Evolutionary conservation across 2,329 filamentous ascomycete genomes (phyloP).

Genomic region (Cladobotryum mycophilum): DNA sequence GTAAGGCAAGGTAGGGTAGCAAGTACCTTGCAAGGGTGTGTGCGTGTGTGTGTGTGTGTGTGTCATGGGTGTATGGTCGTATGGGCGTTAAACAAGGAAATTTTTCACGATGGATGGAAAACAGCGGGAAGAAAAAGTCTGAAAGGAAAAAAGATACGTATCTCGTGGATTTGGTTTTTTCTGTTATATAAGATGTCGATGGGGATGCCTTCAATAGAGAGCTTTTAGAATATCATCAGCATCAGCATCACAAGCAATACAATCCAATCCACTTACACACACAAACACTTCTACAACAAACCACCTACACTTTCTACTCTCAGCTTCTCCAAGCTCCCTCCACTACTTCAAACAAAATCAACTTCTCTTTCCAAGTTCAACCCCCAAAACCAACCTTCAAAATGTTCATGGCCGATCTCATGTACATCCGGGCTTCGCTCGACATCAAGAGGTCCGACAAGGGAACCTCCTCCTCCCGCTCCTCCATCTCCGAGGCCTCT

Average conservation of each 20-base stretch:
- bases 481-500: conserved; percentile 7
- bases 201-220: too few relatives aligned
- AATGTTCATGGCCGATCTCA: conserved; percentile 26
- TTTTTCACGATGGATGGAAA: too few relatives aligned
- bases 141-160: too few relatives aligned
- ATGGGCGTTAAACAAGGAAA: not conserved
- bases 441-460: not conserved
- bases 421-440: conserved; percentile 16
- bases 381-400: not conserved
- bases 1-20: too few relatives aligned
- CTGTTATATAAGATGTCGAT: too few relatives aligned
- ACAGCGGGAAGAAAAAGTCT: too few relatives aligned
- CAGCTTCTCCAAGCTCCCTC: too few relatives aligned
- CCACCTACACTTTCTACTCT: too few relatives aligned
- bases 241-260: not conserved
- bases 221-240: not conserved
- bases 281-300: not conserved
- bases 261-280: not conserved
- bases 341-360: too few relatives aligned
- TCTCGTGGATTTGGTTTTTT: too few relatives aligned
- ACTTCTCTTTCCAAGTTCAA: too few relatives aligned
- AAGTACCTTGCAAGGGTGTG: not conserved
- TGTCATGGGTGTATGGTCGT: not conserved
- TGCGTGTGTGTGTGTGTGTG: not conserved
- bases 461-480: not conserved